Evolutionary conservation across 495 filamentous ascomycete genomes (phyloP), one percentile per base, ranked within the genome.

Genomic region (Alectoria sarmentosa): DNA sequence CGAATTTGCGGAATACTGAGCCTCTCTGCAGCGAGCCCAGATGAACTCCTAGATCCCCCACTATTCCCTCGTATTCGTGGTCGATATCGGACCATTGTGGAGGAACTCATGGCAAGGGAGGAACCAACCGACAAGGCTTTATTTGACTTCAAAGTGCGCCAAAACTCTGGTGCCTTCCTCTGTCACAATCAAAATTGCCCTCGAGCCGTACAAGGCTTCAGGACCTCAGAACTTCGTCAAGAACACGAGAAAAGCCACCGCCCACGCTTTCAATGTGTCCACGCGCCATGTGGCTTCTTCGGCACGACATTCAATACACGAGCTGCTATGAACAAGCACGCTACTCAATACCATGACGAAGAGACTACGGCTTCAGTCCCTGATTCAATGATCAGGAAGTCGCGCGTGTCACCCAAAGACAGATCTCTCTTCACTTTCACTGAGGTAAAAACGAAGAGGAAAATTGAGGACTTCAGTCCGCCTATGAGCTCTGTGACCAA

Each of bases 171-270:
- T 11, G 23, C 38, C 56, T 68, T 65, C 34, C 37, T 62, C 19
- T 68, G 66, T 49, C 37, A 37, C 21, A 58, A 58, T 30, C 26
- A n/a, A 11, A 44, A 38, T 11, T 68, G 66, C 19, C 48, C 39
- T 17, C 58, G 60, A n/a, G 42, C 63, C 37, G 30, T 38, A 17
- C 46, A 46, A 57, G 63, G 66, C 4, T 68, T 63, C 36, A 34
- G 41, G 8, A 38, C 63, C 11, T 1, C 38, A 26, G 49, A 62
- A 13, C 63, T 65, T 59, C 60, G 66, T 17, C 38, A 58, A 37
- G 37, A 38, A 46, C 66, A 68, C 41, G 66, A 68, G 39, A 30
- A 62, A 5, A 52, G 63, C 58, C 66, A 68, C 32, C 37, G 1
- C 19, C 59, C 59, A 13, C 58, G 32, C 9, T 68, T 65, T 23